These are phyloP conservation scores for Sarocladiaceae sp. DNA, from an alignment of 2,329 filamentous ascomycete species.

Conservation along the genomic window DNA sequence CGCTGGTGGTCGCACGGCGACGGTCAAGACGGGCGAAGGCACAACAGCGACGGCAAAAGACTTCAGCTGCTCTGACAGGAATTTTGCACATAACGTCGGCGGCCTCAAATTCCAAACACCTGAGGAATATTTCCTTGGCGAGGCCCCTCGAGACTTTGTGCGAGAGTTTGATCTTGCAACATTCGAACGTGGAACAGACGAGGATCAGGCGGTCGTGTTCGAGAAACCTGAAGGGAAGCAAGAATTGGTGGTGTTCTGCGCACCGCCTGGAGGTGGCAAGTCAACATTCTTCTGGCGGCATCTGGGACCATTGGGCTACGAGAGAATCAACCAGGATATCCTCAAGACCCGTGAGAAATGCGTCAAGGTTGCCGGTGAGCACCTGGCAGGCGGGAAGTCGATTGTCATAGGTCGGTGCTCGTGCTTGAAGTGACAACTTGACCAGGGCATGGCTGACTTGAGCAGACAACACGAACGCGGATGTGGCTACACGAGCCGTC, in stretches of 20 bases:
- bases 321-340: slow-evolving; percentile 83
- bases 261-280: slow-evolving; percentile 85
- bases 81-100: slow-evolving; percentile 73
- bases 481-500: slow-evolving; percentile 65
- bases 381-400: slow-evolving; percentile 58
- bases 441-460: slow-evolving; percentile 7
- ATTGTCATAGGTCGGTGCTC: slow-evolving; percentile 70
- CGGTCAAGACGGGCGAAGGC: slow-evolving; percentile 15
- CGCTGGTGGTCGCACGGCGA: slow-evolving; percentile 58
- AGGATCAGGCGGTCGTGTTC: slow-evolving; percentile 33
- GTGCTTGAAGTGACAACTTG: neutral
- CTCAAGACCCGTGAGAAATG: slow-evolving; percentile 68
- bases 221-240: slow-evolving; percentile 53
- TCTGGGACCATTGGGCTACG: slow-evolving; percentile 72
- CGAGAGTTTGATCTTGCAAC: slow-evolving; percentile 66
- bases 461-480: slow-evolving; percentile 91
- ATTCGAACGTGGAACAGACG: slow-evolving; percentile 33
- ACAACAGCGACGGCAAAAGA: slow-evolving; percentile 31
- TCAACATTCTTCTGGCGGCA: slow-evolving; percentile 82
- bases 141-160: slow-evolving; percentile 57
- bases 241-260: slow-evolving; percentile 81
- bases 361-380: slow-evolving; percentile 63
- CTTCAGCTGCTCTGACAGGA: slow-evolving; percentile 62
- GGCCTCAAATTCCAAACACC: slow-evolving; percentile 78
- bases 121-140: slow-evolving; percentile 81